These are phyloP conservation scores for Diutina siamensis DNA, from an alignment of 1,139 yeast species.

Conservation along the genomic window DNA sequence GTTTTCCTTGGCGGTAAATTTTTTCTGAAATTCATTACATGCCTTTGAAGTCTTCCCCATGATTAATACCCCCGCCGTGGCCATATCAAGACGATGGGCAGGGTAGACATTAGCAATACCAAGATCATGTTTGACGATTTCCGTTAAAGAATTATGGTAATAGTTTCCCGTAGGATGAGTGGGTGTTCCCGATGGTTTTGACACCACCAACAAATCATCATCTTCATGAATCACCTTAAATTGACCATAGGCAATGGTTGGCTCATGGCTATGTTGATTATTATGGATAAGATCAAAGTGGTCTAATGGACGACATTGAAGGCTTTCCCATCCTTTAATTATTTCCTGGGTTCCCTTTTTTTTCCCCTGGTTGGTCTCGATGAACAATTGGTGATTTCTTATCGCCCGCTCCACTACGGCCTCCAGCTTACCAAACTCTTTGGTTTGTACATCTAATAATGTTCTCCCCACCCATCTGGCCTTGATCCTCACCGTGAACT, in stretches of 20 bases:
- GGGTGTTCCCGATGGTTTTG: constrained; percentile 71
- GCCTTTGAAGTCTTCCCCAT: constrained; percentile 21
- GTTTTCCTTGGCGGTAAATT: constrained; percentile 20
- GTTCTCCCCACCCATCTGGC: constrained; percentile 39
- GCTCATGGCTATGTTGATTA: constrained; percentile 51
- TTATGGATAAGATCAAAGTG: constrained; percentile 41
- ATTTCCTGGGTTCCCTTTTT: constrained; percentile 11
- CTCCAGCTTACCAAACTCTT: constrained; percentile 33
- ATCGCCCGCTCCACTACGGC: constrained; percentile 18
- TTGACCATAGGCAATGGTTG: constrained; percentile 26
- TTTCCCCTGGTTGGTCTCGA: constrained; percentile 18
- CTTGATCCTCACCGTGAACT: constrained; percentile 30
- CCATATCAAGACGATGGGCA: constrained; percentile 61
- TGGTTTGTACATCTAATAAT: constrained; percentile 27
- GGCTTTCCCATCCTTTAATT: constrained; percentile 17
- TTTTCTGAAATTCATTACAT: constrained; percentile 19
- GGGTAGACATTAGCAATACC: constrained; percentile 31
- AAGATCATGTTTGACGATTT: constrained; percentile 35
- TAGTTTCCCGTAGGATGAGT: constrained; percentile 72
- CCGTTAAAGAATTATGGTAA: constrained; percentile 48
- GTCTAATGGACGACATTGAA: constrained; percentile 15
- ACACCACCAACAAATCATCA: constrained; percentile 42
- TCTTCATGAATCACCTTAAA: constrained; percentile 31
- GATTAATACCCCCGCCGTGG: constrained; percentile 63
- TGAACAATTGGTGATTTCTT: constrained; percentile 15